Evolutionary conservation across 768 basidiomycete species (phyloP), one percentile per base, ranked within the genome.

Genomic region (Coprinopsis strossmayeri): DNA sequence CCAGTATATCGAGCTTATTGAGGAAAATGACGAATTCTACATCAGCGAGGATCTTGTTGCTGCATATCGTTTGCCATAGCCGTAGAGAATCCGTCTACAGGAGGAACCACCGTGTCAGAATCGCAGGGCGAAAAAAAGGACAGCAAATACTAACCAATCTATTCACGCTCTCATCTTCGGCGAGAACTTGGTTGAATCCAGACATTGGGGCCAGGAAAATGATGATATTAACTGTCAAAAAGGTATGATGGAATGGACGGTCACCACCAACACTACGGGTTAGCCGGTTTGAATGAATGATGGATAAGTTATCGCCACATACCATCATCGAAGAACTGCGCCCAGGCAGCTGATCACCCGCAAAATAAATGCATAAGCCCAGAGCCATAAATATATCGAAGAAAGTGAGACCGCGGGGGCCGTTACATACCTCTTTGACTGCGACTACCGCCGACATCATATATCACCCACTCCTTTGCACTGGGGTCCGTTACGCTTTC

Each of bases 271-370:
- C n/a, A n/a, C n/a, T n/a, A n/a, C n/a, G n/a, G n/a, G n/a, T n/a
- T n/a, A n/a, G n/a, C n/a, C n/a, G n/a, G n/a, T n/a, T n/a, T n/a
- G n/a, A n/a, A n/a, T n/a, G n/a, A n/a, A n/a, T n/a, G n/a, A n/a
- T n/a, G n/a, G n/a, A n/a, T n/a, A 38, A 42, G 21, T 24, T n/a
- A 12, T 26, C 40, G 15, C 9, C 23, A 54, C 68, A 41, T 44
- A 81, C 81, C 77, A 57, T 83, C 76, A 48, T 85, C 81, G 50
- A 86, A 84, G 59, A 78, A 86, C 23, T 82, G 81, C 1, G 77
- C 78, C 84, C 83, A 84, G 3, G 75, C 74, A 48, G 76, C 81
- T 81, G 46, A 17, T 15, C n/a, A n/a, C n/a, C n/a, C n/a, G n/a
- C n/a, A n/a, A n/a, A n/a, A n/a, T n/a, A n/a, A n/a, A n/a, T n/a